Evolutionary conservation across 2,329 filamentous ascomycete species (phyloP).

Genomic region (Penicillium sp.): DNA sequence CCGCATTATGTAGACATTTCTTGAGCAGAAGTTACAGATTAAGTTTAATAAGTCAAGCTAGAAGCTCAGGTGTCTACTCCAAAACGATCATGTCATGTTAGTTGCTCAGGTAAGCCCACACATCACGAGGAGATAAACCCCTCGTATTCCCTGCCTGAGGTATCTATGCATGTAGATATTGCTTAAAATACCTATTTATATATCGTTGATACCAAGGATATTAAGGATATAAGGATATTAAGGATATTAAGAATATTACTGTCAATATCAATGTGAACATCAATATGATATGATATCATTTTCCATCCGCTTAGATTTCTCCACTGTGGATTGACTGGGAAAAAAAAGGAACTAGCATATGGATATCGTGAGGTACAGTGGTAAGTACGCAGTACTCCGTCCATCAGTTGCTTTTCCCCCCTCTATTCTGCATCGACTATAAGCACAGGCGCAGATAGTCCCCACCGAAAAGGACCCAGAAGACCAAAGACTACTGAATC

Average conservation of each 20-base stretch:
- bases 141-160: conserved; percentile 6
- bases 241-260: not conserved
- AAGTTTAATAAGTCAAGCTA: not conserved
- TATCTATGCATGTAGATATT: not conserved
- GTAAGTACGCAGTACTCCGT: no score
- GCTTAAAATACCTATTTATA: not conserved
- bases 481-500: not conserved
- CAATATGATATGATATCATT: not conserved
- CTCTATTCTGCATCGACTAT: not conserved
- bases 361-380: not conserved
- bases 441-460: conserved; percentile 16
- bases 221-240: not conserved
- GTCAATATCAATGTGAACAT: not conserved
- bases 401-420: not conserved
- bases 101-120: conserved; percentile 9
- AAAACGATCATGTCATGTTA: conserved; percentile 9
- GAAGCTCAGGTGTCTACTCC: not conserved
- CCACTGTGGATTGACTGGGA: not conserved
- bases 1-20: conserved; percentile 36
- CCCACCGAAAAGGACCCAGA: not conserved
- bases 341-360: not conserved
- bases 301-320: no score
- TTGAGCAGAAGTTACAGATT: not conserved
- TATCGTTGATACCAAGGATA: not conserved
- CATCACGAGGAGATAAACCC: conserved; percentile 13